Evolutionary conservation across 2,329 filamentous ascomycete species (phyloP).

Genomic region (Pseudogymnoascus sp.): DNA sequence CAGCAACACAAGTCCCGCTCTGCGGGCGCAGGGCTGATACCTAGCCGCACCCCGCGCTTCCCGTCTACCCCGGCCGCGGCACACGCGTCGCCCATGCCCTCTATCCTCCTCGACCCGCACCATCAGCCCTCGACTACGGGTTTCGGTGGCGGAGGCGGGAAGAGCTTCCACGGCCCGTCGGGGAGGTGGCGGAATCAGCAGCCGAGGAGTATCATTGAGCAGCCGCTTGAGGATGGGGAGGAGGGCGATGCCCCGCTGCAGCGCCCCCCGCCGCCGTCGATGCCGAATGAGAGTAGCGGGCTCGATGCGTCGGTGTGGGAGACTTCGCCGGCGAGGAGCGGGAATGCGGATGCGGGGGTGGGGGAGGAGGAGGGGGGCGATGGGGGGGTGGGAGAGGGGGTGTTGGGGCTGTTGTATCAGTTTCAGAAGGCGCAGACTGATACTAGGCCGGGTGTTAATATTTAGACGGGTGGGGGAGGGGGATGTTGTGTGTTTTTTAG

Average conservation of each 20-base stretch:
- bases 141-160: constrained; percentile 34
- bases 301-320: constrained; percentile 38
- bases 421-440: constrained; percentile 55
- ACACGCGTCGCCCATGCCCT: constrained; percentile 51
- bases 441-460: constrained; percentile 32
- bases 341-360: constrained; percentile 15
- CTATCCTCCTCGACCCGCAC: constrained; percentile 65
- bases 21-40: constrained; percentile 24
- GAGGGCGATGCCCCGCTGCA: constrained; percentile 15
- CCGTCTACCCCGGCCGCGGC: constrained; percentile 27
- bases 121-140: constrained; percentile 55
- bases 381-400: constrained; percentile 42
- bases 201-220: constrained; percentile 45
- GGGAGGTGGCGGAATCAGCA: constrained; percentile 36
- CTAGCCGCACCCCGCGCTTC: constrained; percentile 36
- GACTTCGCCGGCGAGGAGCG: constrained; percentile 27
- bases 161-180: constrained; percentile 37
- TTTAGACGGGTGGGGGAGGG: constrained; percentile 18
- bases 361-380: constrained; percentile 33
- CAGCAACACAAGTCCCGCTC: constrained; percentile 36
- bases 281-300: constrained; percentile 23
- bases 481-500: neutral
- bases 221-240: constrained; percentile 38
- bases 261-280: constrained; percentile 6
- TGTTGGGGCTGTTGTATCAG: constrained; percentile 57